Base-by-base conservation (phyloP, 2,329 filamentous ascomycete species). In the Penicillium sp. region DNA sequence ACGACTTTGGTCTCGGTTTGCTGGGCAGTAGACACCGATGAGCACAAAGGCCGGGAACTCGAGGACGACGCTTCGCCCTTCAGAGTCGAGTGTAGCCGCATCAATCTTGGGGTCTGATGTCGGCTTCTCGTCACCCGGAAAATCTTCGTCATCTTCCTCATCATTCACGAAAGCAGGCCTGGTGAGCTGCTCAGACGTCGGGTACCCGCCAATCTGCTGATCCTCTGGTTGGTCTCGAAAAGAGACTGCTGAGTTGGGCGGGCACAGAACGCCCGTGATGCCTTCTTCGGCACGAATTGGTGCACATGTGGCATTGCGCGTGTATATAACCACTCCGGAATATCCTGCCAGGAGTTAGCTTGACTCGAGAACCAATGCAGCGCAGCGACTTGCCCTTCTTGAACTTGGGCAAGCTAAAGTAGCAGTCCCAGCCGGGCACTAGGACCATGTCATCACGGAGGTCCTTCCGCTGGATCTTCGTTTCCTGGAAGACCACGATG, bases 21-120 rank as follows among this genome's bases (percentile, higher is more conserved):
- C 94, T 10, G 94, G 94, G 62, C 89, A 90, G 73, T 99, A 97
- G 2, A 95, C 87, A 4, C 92, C 94, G 45, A 99, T 82, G 14
- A 99, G 81, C 4, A 99, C 90, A 68, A 99, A 97, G 3, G 90
- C 92, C 0, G 91, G 90, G 61, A 99, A 97, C 67, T 97, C 94
- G 3, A 99, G 79, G 39, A 96, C 80, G 7, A 97, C 84, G 62
- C 91, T 96, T 43, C 94, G 87, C 0, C 94, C 94, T 76, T 99
- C 94, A 0, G 89, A 89, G 68, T 99, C 94, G 7, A 97, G 81
- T 0, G 80, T 80, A 2, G 80, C 77, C 38, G 89, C 84, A 63
- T 96, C 90, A 4, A 90, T 72, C 5, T 16, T 41, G 13, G 39
- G 24, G 5, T 41, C 22, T 8, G 6, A 13, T 6, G 24, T 13